phyloP scores from a whole-genome alignment of 2,329 filamentous ascomycete species.

The Conoideocrella luteorostrata region DNA sequence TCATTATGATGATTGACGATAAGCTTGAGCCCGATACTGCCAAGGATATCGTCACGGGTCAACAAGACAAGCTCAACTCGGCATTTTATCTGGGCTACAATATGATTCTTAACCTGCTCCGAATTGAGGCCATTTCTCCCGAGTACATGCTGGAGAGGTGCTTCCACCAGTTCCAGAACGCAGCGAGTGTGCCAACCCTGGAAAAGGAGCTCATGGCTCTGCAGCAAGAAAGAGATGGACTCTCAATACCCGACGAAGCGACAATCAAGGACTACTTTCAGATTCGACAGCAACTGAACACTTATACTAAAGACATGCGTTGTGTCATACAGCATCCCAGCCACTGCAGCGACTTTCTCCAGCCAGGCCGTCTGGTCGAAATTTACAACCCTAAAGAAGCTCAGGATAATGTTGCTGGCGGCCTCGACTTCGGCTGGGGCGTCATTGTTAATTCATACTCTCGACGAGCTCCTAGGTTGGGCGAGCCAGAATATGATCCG shows the following conservation, averaged over 20 bases:
- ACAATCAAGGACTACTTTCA: slow-evolving; percentile 94
- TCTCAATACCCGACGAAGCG: slow-evolving; percentile 77
- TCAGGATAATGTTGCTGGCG: slow-evolving; percentile 30
- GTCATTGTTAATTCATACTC: slow-evolving; percentile 69
- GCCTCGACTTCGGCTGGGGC: slow-evolving; percentile 84
- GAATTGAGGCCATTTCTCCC: slow-evolving; percentile 98
- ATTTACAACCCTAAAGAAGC: slow-evolving; percentile 63
- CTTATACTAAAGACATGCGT: slow-evolving; percentile 83
- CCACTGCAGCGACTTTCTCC: slow-evolving; percentile 77
- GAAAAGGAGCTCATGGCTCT: slow-evolving; percentile 78
- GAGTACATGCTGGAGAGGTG: slow-evolving; percentile 98
- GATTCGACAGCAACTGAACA: slow-evolving; percentile 74
- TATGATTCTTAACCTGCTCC: slow-evolving; percentile 94
- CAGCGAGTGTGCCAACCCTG: slow-evolving; percentile 73
- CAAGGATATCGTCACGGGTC: slow-evolving; percentile 89
- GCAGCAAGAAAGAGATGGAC: slow-evolving; percentile 65
- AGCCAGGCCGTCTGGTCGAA: slow-evolving; percentile 79
- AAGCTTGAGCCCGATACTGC: slow-evolving; percentile 93
- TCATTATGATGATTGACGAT: slow-evolving; percentile 99
- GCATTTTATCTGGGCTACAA: slow-evolving; percentile 98
- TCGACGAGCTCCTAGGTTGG: slow-evolving; percentile 60
- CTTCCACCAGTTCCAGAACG: slow-evolving; percentile 98
- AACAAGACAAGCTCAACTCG: slow-evolving; percentile 95
- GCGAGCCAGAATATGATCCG: slow-evolving; percentile 59
- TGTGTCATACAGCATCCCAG: slow-evolving; percentile 87